Base-by-base conservation (phyloP, 495 filamentous ascomycete species). In the Aspergillus steynii region DNA sequence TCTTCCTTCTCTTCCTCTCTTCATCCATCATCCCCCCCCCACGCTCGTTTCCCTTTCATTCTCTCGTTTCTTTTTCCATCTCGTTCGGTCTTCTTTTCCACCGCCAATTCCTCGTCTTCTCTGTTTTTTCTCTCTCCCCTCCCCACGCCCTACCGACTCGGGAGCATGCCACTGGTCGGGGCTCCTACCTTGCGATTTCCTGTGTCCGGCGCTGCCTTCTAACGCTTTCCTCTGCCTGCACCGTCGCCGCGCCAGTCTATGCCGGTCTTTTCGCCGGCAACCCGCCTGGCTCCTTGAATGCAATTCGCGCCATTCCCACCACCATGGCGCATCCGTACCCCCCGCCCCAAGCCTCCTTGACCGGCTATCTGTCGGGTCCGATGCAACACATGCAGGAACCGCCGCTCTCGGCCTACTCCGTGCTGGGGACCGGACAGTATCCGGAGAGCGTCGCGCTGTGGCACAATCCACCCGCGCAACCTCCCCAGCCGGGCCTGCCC, bases 361-460 rank as follows among this genome's bases (percentile, higher is more conserved):
- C 64, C 20, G 69, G 71, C 55, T 75, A 71, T 51, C 50, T 70
- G 5, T 50, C 55, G 2, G 56, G 49, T 32, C 48, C 58, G 12
- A 53, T 55, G 15, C 34, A 62, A 28, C 58, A 61, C 29, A 53
- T 60, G 27, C 61, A 70, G 31, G 61, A 65, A 29, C 31, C 64
- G 48, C 58, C 65, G 26, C 66, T 77, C 54, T 71, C 76, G 15
- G 68, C 76, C 31, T 77, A 71, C 55, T 73, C 73, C 10, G 53
- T 80, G 9, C 69, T 80, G 50, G 76, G 74, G 3, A 65, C 71
- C 8, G 65, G 68, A 6, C 66, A 78, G 29, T 77, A 77, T 67
- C 71, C 77, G 3, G 75, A 80, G 48, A 76, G 73, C 46, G 71
- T 80, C 37, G 77, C 77, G 7, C 71, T 76, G 46, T 81, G 78